These are phyloP conservation scores for Talaromyces sp. DNA, from an alignment of 2,329 filamentous ascomycete species.

Conservation along the genomic window DNA sequence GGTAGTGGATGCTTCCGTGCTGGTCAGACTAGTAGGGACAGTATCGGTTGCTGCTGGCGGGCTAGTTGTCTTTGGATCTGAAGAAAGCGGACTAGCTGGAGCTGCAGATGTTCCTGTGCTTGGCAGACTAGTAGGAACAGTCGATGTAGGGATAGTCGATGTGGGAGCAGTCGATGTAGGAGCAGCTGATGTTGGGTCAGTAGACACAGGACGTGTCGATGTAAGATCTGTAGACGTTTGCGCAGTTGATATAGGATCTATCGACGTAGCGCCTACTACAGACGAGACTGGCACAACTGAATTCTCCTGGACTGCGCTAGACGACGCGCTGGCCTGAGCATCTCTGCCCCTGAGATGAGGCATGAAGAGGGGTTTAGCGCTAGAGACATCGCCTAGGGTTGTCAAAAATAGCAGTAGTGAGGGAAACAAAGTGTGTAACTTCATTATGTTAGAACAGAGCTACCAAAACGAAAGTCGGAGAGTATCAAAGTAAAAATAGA, in stretches of 20 bases:
- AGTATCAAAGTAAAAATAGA: background rate
- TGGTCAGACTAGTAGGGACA: background rate
- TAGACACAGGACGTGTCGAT: background rate
- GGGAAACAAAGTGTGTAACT: background rate
- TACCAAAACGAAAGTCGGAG: background rate
- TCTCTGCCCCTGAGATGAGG: background rate
- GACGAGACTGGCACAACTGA: background rate
- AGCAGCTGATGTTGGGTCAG: background rate
- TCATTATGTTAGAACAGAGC: background rate
- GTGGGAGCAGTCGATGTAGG: background rate
- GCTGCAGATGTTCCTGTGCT: background rate
- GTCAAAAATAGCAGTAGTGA: background rate
- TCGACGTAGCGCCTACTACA: background rate
- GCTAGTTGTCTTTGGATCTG: background rate
- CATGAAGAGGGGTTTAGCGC: background rate
- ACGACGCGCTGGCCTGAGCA: background rate
- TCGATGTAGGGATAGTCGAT: background rate
- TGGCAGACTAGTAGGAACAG: background rate
- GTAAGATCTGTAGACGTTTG: background rate
- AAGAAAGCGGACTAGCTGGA: background rate
- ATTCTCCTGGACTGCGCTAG: background rate
- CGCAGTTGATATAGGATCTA: background rate
- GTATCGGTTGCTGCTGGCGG: background rate
- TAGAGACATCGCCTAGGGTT: background rate
- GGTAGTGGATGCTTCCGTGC: background rate